A percentile compares a stretch with the other conserved stretches of the same genome.
phyloP scores from a whole-genome alignment of 202 grass and related monocot genomes.

The Zoysia matrella region DNA sequence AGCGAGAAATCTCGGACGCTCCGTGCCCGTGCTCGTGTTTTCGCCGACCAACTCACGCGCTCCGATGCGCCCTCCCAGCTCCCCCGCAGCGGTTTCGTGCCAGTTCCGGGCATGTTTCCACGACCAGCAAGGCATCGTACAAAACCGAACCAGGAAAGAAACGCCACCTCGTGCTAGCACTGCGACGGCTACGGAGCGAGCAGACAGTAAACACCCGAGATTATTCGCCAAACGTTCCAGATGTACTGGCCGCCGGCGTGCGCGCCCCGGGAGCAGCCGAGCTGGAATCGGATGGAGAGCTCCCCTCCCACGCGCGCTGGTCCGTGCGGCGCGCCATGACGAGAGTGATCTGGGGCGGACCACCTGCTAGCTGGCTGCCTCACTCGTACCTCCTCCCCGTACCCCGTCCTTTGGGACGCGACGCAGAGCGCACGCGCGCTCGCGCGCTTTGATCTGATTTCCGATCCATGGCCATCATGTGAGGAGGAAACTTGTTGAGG shows the following conservation, averaged over 20 bases:
- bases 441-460: not conserved
- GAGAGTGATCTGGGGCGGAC: not conserved
- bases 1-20: not conserved
- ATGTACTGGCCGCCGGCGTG: not conserved
- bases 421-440: not conserved
- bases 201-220: not conserved
- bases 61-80: not conserved
- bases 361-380: not conserved
- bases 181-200: not conserved
- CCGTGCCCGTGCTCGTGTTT: constrained; percentile 13
- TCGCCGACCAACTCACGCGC: constrained; percentile 17
- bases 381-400: too few species aligned
- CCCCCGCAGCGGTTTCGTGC: not conserved
- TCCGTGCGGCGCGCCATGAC: not conserved
- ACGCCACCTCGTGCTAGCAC: not conserved
- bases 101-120: not conserved
- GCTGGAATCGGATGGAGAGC: not conserved
- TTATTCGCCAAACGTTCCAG: not conserved
- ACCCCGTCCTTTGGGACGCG: not conserved
- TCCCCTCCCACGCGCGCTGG: not conserved
- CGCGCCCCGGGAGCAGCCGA: not conserved
- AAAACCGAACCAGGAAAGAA: not conserved
- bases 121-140: too few species aligned
- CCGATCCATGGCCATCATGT: constrained; percentile 32
- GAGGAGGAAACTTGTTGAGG: constrained; percentile 3